These are phyloP conservation scores for Anethum foeniculum DNA, from an alignment of 140 eudicot species.

Conservation along the genomic window DNA sequence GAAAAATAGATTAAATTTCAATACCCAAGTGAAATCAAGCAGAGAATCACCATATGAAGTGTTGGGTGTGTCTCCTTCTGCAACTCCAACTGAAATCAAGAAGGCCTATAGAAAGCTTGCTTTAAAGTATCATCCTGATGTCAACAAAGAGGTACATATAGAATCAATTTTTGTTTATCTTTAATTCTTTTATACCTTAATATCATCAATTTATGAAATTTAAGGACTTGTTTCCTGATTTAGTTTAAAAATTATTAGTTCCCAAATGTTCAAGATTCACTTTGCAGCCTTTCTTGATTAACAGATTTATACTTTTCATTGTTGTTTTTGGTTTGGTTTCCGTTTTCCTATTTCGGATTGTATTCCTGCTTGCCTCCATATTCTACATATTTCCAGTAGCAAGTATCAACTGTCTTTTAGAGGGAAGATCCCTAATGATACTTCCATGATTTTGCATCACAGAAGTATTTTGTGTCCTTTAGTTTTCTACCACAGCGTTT, in stretches of 20 bases:
- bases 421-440: no score
- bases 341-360: no score
- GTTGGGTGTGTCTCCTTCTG: conserved; percentile 77
- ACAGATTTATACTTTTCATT: no score
- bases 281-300: no score
- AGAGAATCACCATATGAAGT: conserved; percentile 88
- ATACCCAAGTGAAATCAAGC: conserved; percentile 44
- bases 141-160: conserved; percentile 69
- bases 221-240: neutral
- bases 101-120: conserved; percentile 92
- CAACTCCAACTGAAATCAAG: conserved; percentile 71
- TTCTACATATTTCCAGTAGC: no score
- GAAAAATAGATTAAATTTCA: conserved; percentile 17
- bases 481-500: no score
- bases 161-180: neutral
- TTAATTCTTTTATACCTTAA: neutral
- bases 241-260: neutral
- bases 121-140: conserved; percentile 95
- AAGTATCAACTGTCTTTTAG: no score
- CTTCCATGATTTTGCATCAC: no score
- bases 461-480: no score
- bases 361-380: no score
- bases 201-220: neutral
- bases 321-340: no score
- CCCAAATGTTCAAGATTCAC: neutral